These are phyloP conservation scores for Brettanomyces custersianus DNA, from an alignment of 805 yeast species.

Conservation along the genomic window DNA sequence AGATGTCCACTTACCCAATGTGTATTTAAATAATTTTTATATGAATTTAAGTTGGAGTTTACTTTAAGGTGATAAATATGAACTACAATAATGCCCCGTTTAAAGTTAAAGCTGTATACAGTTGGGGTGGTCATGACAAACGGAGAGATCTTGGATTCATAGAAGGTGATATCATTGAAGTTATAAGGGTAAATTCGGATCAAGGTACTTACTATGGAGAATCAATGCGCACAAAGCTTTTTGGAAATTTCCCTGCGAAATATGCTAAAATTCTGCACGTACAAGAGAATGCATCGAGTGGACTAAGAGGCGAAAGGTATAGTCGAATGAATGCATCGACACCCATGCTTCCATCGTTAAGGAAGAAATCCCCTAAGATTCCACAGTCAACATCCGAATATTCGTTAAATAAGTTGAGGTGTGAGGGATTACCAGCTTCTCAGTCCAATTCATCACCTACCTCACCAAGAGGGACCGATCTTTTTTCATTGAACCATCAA, in stretches of 20 bases:
- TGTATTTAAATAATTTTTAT: too few relatives aligned
- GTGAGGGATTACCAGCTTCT: background rate
- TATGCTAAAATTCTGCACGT: conserved; percentile 55
- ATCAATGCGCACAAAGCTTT: conserved; percentile 67
- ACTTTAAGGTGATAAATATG: too few relatives aligned
- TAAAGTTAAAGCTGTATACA: conserved; percentile 53
- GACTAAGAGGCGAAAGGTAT: background rate
- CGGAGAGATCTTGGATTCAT: conserved; percentile 80
- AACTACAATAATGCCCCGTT: conserved; percentile 17
- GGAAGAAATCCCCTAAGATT: background rate
- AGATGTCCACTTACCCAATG: too few relatives aligned
- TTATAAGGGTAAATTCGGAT: conserved; percentile 59
- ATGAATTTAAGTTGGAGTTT: too few relatives aligned
- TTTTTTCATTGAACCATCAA: conserved; percentile 5
- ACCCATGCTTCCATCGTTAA: conserved; percentile 1
- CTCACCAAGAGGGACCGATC: conserved; percentile 8
- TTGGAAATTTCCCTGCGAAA: conserved; percentile 83
- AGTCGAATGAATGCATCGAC: background rate
- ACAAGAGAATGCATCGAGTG: conserved; percentile 12
- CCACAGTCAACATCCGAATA: background rate
- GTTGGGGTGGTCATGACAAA: conserved; percentile 90
- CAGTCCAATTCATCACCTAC: background rate
- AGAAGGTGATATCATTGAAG: conserved; percentile 89
- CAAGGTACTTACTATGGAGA: conserved; percentile 92
- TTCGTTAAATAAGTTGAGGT: too few relatives aligned